A percentile compares a stretch with the other conserved stretches of the same genome.
Conservation (phyloP, 2,329 filamentous ascomycete species). For the Fusarium longipes region DNA sequence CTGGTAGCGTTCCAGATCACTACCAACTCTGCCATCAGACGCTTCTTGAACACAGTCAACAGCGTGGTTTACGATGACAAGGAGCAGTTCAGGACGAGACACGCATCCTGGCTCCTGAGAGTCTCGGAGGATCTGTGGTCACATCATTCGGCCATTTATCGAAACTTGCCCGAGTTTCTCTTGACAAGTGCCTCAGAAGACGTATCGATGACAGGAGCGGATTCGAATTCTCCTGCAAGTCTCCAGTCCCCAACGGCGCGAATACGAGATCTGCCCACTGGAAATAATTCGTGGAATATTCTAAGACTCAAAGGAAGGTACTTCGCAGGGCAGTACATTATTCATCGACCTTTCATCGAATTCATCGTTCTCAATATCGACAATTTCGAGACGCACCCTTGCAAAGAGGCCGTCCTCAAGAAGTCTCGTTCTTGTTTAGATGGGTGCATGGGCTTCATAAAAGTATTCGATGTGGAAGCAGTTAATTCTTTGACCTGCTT, state of each 20-base stretch:
- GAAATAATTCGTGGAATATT: slow-evolving; percentile 50
- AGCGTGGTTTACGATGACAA: slow-evolving; percentile 47
- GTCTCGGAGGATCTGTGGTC: slow-evolving; percentile 45
- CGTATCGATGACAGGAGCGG: neutral
- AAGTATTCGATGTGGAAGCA: slow-evolving; percentile 44
- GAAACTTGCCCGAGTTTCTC: slow-evolving; percentile 44
- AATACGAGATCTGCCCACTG: neutral
- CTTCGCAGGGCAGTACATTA: slow-evolving; percentile 48
- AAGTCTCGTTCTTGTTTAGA: slow-evolving; percentile 41
- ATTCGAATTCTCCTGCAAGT: neutral
- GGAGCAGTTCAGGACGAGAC: slow-evolving; percentile 39
- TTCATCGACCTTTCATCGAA: slow-evolving; percentile 48
- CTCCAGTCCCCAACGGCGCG: neutral
- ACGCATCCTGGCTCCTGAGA: slow-evolving; percentile 43
- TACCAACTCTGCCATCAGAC: slow-evolving; percentile 48
- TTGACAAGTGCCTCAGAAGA: slow-evolving; percentile 10
- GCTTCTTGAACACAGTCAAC: slow-evolving; percentile 48
- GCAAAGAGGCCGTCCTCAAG: slow-evolving; percentile 36
- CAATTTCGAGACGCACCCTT: slow-evolving; percentile 42
- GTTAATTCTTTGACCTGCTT: slow-evolving; percentile 45
- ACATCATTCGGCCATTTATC: slow-evolving; percentile 45
- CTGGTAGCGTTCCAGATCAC: slow-evolving; percentile 48
- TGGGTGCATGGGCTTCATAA: slow-evolving; percentile 43
- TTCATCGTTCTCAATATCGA: slow-evolving; percentile 45
- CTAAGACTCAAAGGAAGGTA: slow-evolving; percentile 46